Percentiles rank a stretch among this genome's conserved stretches.
phyloP scores from a whole-genome alignment of 345 rosid species.

The Hibiscus trionum region DNA sequence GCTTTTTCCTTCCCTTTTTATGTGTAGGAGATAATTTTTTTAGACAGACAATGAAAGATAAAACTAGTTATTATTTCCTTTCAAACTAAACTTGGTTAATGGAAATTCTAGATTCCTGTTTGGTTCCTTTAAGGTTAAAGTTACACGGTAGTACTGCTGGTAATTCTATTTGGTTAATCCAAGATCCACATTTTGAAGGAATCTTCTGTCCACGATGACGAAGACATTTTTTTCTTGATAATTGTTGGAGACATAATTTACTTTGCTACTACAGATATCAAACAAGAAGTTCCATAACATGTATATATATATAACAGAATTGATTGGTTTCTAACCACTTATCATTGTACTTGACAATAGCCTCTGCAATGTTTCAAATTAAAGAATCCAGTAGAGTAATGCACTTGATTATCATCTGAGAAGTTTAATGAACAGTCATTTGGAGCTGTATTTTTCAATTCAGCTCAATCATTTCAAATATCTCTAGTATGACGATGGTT shows the following conservation, averaged over 20 bases:
- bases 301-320: neutral
- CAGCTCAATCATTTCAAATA: neutral
- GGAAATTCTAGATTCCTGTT: neutral
- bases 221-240: neutral
- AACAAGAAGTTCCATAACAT: neutral
- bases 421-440: neutral
- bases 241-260: neutral
- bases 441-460: neutral
- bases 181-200: neutral
- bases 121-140: neutral
- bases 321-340: neutral
- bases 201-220: neutral
- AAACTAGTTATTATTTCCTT: neutral
- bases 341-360: neutral
- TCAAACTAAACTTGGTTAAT: neutral
- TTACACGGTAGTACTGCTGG: neutral
- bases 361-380: neutral
- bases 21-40: neutral
- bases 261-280: neutral
- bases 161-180: neutral
- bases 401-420: neutral
- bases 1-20: neutral
- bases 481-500: neutral
- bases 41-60: neutral
- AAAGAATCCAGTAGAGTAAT: neutral